A percentile compares a stretch with the other conserved stretches of the same genome.
Evolutionary conservation across 1,284 basidiomycete species (phyloP).

Genomic region (Kalmanozyma brasiliensis): DNA sequence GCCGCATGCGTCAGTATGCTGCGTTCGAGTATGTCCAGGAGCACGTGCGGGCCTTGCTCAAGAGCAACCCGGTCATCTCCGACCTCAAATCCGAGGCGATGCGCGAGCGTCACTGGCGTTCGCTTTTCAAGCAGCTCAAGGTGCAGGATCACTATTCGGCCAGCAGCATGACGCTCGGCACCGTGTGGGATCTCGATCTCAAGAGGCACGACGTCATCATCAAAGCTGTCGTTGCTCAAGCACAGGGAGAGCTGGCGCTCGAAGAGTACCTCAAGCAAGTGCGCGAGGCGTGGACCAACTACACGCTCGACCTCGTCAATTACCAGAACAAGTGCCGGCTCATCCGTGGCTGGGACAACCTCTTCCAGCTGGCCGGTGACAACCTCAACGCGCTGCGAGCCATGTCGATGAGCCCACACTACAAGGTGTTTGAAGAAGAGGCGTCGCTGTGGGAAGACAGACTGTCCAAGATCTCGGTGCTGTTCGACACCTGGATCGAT

Average conservation of each 20-base stretch:
- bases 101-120: slow-evolving; percentile 98
- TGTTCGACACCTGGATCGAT: slow-evolving; percentile 99
- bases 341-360: slow-evolving; percentile 91
- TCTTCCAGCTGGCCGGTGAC: slow-evolving; percentile 70
- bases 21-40: slow-evolving; percentile 99
- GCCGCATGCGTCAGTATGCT: slow-evolving; percentile 97
- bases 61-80: slow-evolving; percentile 85
- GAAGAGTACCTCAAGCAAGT: slow-evolving; percentile 73
- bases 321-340: slow-evolving; percentile 98
- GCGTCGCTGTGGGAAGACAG: slow-evolving; percentile 69
- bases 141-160: slow-evolving; percentile 67
- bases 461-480: slow-evolving; percentile 71
- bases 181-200: slow-evolving; percentile 96
- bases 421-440: slow-evolving; percentile 69
- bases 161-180: slow-evolving; percentile 88
- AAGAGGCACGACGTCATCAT: slow-evolving; percentile 90
- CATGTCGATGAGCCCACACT: slow-evolving; percentile 74
- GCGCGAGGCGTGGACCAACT: slow-evolving; percentile 95
- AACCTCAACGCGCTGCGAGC: slow-evolving; percentile 94
- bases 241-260: slow-evolving; percentile 84
- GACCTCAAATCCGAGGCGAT: slow-evolving; percentile 97
- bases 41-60: slow-evolving; percentile 82
- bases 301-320: slow-evolving; percentile 94
- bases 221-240: slow-evolving; percentile 94
- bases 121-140: slow-evolving; percentile 90